Percentiles rank a stretch among this genome's conserved stretches.
Conservation (phyloP, 768 basidiomycete species). For the Chiua virens region DNA sequence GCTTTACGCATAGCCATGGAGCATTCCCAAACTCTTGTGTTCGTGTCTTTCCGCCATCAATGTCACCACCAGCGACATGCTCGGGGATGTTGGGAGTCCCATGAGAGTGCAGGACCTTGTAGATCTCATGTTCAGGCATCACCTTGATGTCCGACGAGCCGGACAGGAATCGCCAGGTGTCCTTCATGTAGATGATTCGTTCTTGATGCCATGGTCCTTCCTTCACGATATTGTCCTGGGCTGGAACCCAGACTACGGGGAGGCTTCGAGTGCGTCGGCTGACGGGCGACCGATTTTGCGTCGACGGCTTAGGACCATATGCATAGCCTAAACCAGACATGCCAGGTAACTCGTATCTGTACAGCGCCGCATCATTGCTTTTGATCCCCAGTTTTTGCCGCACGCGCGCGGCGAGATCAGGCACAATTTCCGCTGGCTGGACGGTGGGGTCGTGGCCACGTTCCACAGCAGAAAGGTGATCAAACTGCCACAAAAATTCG, state of each 20-base stretch:
- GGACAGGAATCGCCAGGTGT: slow-evolving; percentile 1
- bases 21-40: too few species aligned
- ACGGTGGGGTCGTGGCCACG: too few species aligned
- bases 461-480: not conserved
- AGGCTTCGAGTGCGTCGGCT: slow-evolving; percentile 2
- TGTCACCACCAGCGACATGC: too few species aligned
- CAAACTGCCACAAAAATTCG: not conserved
- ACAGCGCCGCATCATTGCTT: not conserved
- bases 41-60: too few species aligned
- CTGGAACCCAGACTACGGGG: slow-evolving; percentile 3
- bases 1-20: not conserved
- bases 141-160: not conserved
- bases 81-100: not conserved
- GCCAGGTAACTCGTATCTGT: not conserved
- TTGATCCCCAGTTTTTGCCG: not conserved
- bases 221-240: too few species aligned
- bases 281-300: not conserved
- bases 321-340: not conserved
- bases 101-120: not conserved
- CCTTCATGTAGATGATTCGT: too few species aligned
- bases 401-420: not conserved
- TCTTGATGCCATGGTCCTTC: too few species aligned
- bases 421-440: not conserved
- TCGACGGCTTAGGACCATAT: not conserved
- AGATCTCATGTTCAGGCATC: slow-evolving; percentile 1